A percentile compares a stretch with the other conserved stretches of the same genome.
Conservation (phyloP, 495 filamentous ascomycete genomes). For the Neurospora terricola region DNA sequence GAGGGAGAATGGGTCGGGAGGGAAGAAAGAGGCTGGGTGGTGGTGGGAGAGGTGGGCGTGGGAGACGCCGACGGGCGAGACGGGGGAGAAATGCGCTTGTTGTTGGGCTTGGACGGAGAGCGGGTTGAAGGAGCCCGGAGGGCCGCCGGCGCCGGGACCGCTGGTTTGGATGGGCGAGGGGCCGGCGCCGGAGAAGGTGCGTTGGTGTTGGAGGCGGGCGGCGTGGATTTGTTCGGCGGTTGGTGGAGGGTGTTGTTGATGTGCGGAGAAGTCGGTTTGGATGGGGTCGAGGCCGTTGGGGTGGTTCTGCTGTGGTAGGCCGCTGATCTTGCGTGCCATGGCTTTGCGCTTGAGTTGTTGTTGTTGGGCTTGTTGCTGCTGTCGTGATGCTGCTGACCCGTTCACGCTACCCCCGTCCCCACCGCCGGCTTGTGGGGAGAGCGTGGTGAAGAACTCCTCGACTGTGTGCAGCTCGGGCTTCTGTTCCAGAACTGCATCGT, state of each 20-base stretch:
- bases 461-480: slow-evolving; percentile 85
- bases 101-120: slow-evolving; percentile 24
- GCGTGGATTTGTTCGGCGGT: slow-evolving; percentile 22
- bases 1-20: slow-evolving; percentile 32
- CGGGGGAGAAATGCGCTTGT: slow-evolving; percentile 30
- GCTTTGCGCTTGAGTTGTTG: slow-evolving; percentile 34
- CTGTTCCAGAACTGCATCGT: slow-evolving; percentile 74
- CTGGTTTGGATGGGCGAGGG: slow-evolving; percentile 23
- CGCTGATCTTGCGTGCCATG: slow-evolving; percentile 32
- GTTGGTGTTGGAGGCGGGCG: slow-evolving; percentile 27
- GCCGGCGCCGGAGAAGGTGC: slow-evolving; percentile 25
- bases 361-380: slow-evolving; percentile 11
- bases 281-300: slow-evolving; percentile 32
- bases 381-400: slow-evolving; percentile 15
- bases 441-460: slow-evolving; percentile 85
- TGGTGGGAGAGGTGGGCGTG: slow-evolving; percentile 28
- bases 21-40: slow-evolving; percentile 33
- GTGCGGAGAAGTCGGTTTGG: slow-evolving; percentile 26
- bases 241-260: slow-evolving; percentile 17
- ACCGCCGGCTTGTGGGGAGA: slow-evolving; percentile 50
- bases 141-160: slow-evolving; percentile 11
- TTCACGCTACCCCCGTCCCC: slow-evolving; percentile 19
- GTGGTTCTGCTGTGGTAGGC: slow-evolving; percentile 23
- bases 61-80: slow-evolving; percentile 33
- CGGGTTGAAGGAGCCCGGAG: slow-evolving; percentile 24